Conservation (phyloP, 140 eudicot genomes). For the Anethum foeniculum region DNA sequence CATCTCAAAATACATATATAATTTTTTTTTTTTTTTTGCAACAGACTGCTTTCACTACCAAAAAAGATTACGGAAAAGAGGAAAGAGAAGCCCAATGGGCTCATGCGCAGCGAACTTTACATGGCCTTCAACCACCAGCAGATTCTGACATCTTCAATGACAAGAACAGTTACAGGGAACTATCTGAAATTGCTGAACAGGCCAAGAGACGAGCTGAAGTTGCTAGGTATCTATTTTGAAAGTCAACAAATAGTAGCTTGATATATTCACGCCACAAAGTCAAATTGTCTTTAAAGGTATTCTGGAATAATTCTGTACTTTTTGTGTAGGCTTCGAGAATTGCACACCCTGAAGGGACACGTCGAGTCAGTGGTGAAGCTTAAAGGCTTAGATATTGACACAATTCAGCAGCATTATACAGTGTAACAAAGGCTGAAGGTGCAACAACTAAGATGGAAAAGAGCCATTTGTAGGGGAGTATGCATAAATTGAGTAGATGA, state of each 20-base stretch:
- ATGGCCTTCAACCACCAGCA: constrained; percentile 21
- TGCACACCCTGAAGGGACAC: constrained; percentile 19
- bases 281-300: background rate
- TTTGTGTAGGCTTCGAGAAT: constrained; percentile 16
- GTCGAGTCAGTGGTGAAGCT: constrained; percentile 17
- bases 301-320: background rate
- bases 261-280: background rate
- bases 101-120: constrained; percentile 16
- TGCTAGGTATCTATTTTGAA: constrained; percentile 12
- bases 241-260: background rate
- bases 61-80: constrained; percentile 14
- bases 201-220: constrained; percentile 23
- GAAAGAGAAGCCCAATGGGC: constrained; percentile 19
- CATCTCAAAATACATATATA: background rate
- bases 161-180: constrained; percentile 20
- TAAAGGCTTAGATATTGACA: constrained; percentile 15
- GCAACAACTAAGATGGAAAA: background rate
- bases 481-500: background rate
- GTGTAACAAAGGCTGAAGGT: constrained; percentile 1
- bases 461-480: background rate
- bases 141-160: constrained; percentile 9
- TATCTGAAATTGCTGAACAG: constrained; percentile 21
- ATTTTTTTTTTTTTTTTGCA: background rate
- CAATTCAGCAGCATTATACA: constrained; percentile 14
- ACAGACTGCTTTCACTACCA: constrained; percentile 14